These are phyloP conservation scores for Psilocybe azurescens DNA, from an alignment of 768 basidiomycete genomes.

Conservation along the genomic window DNA sequence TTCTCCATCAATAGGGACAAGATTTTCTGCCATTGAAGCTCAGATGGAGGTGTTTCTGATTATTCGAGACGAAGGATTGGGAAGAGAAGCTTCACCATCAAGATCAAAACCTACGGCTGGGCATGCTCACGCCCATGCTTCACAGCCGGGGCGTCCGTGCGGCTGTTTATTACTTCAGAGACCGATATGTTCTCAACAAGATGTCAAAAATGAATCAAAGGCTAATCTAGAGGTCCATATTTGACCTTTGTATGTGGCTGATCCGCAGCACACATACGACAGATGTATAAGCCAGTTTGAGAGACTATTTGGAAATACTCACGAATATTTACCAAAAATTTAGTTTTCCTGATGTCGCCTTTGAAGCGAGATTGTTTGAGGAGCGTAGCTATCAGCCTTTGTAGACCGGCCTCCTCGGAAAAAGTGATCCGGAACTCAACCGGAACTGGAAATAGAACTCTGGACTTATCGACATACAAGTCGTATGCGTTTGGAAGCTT, in stretches of 20 bases:
- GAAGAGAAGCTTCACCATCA: neutral
- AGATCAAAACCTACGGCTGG: neutral
- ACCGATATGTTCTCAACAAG: slow-evolving; percentile 2
- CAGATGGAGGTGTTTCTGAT: slow-evolving; percentile 12
- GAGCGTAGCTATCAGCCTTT: too few species aligned
- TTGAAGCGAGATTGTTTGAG: too few species aligned
- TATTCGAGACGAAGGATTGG: neutral
- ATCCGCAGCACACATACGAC: too few species aligned
- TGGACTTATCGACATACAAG: too few species aligned
- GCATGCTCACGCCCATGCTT: neutral
- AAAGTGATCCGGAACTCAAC: too few species aligned
- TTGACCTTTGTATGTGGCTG: neutral
- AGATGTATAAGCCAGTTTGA: too few species aligned
- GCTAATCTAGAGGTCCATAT: neutral
- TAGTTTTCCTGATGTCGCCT: too few species aligned
- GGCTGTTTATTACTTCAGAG: slow-evolving; percentile 3
- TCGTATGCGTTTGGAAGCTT: too few species aligned
- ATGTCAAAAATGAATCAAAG: neutral
- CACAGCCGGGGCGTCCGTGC: slow-evolving; percentile 4
- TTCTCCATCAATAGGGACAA: slow-evolving; percentile 75
- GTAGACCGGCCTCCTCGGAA: too few species aligned
- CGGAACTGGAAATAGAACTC: too few species aligned
- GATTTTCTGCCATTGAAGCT: slow-evolving; percentile 40
- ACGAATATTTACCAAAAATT: too few species aligned
- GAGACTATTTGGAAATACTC: too few species aligned